A percentile compares a stretch with the other conserved stretches of the same genome.
Conservation (phyloP, 2,329 filamentous ascomycete species). For the Parastagonospora avenae region DNA sequence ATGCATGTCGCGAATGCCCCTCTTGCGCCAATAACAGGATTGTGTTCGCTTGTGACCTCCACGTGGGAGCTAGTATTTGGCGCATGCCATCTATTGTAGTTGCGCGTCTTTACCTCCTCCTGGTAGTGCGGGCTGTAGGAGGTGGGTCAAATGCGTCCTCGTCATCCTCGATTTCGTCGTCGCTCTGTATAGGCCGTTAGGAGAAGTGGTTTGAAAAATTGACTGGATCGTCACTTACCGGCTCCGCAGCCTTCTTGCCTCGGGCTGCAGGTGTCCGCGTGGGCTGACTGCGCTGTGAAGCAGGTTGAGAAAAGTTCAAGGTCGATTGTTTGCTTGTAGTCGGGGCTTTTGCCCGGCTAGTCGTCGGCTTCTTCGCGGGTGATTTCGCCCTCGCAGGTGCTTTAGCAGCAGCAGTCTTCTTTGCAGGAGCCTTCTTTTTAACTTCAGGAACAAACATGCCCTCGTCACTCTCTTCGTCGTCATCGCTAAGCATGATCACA, state of each 20-base stretch:
- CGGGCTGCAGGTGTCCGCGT: conserved; percentile 27
- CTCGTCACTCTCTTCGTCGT: conserved; percentile 55
- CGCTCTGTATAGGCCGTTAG: conserved; percentile 37
- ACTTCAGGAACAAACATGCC: conserved; percentile 49
- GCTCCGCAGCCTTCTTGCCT: conserved; percentile 45
- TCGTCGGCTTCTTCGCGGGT: conserved; percentile 31
- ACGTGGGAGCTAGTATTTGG: not conserved
- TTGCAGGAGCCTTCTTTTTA: conserved; percentile 37
- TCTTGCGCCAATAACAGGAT: not conserved
- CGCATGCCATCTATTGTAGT: not conserved
- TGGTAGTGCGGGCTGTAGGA: conserved; percentile 28
- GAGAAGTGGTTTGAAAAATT: not conserved
- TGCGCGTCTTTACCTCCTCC: conserved; percentile 27
- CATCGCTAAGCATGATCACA: conserved; percentile 53
- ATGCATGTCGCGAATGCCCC: conserved; percentile 15
- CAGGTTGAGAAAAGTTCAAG: conserved; percentile 49
- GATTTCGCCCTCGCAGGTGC: conserved; percentile 28
- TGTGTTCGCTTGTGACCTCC: not conserved
- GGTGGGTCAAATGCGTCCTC: conserved; percentile 47
- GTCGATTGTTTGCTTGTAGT: conserved; percentile 45
- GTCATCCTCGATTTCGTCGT: conserved; percentile 50
- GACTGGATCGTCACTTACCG: conserved; percentile 37
- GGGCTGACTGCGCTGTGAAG: conserved; percentile 42
- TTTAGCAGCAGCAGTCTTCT: conserved; percentile 25
- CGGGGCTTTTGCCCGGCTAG: conserved; percentile 24